Evolutionary conservation across 148 eudicot genomes (phyloP), one percentile per base, ranked within the genome.

Genomic region (Simmondsia chinensis): DNA sequence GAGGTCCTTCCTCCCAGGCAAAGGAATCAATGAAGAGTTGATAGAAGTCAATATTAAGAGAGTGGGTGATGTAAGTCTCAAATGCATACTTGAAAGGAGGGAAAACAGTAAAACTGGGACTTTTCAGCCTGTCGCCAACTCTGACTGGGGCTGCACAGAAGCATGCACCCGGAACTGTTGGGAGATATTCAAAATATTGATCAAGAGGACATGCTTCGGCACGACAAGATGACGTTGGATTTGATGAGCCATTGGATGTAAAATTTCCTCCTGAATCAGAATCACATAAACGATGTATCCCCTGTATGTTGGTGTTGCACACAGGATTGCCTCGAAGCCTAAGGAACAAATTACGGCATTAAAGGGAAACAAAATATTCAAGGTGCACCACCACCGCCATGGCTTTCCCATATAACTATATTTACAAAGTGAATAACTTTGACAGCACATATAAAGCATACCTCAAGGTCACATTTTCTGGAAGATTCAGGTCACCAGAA

Each of bases 241-340:
- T 59, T 36, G 33, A 47, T 15, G 37, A 61, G 20, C 20, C 55
- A 6, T 37, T 33, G 23, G 20, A 46, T 22, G 50, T 52, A 20
- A 77, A 66, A 15, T 60, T 64, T 37, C 54, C 71, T 42, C 73
- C 77, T 14, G 32, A 46, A 38, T 60, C 65, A 55, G 73, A 52
- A 39, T 72, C 76, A 65, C 96, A 86, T 62, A 66, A 75, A 28
- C 62, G 56, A 42, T 22, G 39, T 26, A 70, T 58, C 48, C 64
- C 61, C 46, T 33, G 50, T 52, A 66, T 50, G 46, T 48, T 70
- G 48, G 70, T 43, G 32, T 33, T 57, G 69, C 95, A 85, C 54
- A 81, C 52, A 30, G 95, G 89, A 63, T 85, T 85, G 42, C 83
- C 86, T 54, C 62, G 66, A 57, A 85, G 59, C 89, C 95, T 85